These are phyloP conservation scores for Arachnopeziza araneosa DNA, from an alignment of 2,329 filamentous ascomycete species.

Conservation along the genomic window DNA sequence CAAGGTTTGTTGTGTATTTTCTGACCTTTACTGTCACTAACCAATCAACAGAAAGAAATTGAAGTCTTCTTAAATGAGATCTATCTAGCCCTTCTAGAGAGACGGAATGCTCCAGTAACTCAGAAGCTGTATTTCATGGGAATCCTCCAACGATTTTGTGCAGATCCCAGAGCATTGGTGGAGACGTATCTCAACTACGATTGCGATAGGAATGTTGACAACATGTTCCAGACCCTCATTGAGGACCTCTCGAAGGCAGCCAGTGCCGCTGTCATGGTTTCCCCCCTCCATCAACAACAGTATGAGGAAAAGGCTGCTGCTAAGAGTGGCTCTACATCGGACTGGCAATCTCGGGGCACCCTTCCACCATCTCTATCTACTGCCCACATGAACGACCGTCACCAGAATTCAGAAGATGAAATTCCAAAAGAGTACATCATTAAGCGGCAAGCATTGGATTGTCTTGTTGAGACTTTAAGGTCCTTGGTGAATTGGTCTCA, in stretches of 20 bases:
- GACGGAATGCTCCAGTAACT: conserved; percentile 76
- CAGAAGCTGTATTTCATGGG: conserved; percentile 92
- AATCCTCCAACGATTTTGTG: conserved; percentile 76
- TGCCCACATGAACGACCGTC: conserved; percentile 35
- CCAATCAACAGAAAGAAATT: conserved; percentile 71
- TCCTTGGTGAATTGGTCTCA: conserved; percentile 90
- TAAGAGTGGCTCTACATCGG: conserved; percentile 46
- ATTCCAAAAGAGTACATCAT: conserved; percentile 86
- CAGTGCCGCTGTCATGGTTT: conserved; percentile 70
- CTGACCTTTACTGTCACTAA: conserved; percentile 1
- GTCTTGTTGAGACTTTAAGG: conserved; percentile 78
- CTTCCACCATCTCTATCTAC: conserved; percentile 76
- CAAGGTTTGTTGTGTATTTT: conserved; percentile 55
- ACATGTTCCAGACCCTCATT: conserved; percentile 92
- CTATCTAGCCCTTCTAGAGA: conserved; percentile 85
- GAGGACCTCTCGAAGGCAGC: conserved; percentile 89
- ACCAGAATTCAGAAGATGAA: conserved; percentile 57
- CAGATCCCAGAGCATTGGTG: conserved; percentile 81
- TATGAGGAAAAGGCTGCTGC: conserved; percentile 75
- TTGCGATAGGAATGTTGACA: conserved; percentile 91
- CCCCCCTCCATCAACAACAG: conserved; percentile 71
- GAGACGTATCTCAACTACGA: conserved; percentile 98
- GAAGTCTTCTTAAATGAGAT: conserved; percentile 98
- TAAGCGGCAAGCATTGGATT: conserved; percentile 84
- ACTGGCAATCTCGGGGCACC: conserved; percentile 84